Percentiles rank a stretch among this genome's conserved stretches.
Evolutionary conservation across 768 basidiomycete genomes (phyloP).

Genomic region (Lyophyllum shimeji): DNA sequence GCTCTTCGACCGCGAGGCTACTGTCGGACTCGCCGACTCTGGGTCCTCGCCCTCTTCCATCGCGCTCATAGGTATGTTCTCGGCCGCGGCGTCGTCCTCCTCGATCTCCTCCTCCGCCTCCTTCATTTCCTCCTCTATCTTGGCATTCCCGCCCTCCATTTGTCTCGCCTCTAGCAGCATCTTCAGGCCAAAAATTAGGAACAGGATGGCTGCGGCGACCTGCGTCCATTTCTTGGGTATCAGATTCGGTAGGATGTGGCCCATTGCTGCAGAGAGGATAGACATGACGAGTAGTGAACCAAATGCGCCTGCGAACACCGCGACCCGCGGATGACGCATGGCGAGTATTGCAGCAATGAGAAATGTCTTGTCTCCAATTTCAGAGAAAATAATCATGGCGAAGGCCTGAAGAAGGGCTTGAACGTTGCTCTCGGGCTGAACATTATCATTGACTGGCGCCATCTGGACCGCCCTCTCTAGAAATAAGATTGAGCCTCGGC

Average conservation of each 20-base stretch:
- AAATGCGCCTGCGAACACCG: slow-evolving; percentile 90
- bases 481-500: not conserved
- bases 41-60: slow-evolving; percentile 63
- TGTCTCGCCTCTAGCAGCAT: slow-evolving; percentile 84
- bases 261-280: slow-evolving; percentile 89
- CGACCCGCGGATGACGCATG: slow-evolving; percentile 84
- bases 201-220: slow-evolving; percentile 73
- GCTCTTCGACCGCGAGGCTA: slow-evolving; percentile 22
- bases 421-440: slow-evolving; percentile 28
- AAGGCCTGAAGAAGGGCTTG: slow-evolving; percentile 78
- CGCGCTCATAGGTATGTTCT: slow-evolving; percentile 64
- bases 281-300: slow-evolving; percentile 91
- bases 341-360: slow-evolving; percentile 85
- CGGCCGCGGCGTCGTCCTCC: slow-evolving; percentile 59
- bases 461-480: not conserved
- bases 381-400: slow-evolving; percentile 88
- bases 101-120: slow-evolving; percentile 97
- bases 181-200: slow-evolving; percentile 86
- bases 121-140: slow-evolving; percentile 91
- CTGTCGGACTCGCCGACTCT: slow-evolving; percentile 12
- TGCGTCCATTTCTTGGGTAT: slow-evolving; percentile 76
- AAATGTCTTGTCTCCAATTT: slow-evolving; percentile 96
- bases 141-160: slow-evolving; percentile 78
- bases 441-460: slow-evolving; percentile 8
- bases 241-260: slow-evolving; percentile 83